A percentile compares a stretch with the other conserved stretches of the same genome.
Conservation (phyloP, 2,329 filamentous ascomycete genomes). For the Akanthomyces dipterigenus region DNA sequence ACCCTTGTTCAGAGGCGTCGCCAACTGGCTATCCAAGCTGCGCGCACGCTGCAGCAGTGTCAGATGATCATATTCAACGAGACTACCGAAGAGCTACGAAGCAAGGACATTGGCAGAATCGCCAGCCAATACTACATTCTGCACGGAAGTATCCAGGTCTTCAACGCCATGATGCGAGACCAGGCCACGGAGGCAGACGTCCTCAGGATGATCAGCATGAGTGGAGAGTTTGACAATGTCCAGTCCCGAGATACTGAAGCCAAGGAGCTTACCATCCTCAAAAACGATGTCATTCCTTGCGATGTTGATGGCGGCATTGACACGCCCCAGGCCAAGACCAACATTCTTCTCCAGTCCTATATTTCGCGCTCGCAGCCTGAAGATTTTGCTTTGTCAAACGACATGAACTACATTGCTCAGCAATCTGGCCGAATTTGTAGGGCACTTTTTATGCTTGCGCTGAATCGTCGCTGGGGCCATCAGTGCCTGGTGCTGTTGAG, state of each 20-base stretch:
- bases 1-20: conserved; percentile 78
- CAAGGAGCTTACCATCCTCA: conserved; percentile 73
- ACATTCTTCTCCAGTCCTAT: conserved; percentile 88
- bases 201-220: conserved; percentile 94
- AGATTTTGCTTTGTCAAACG: conserved; percentile 88
- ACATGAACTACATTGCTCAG: conserved; percentile 90
- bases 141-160: conserved; percentile 89
- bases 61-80: conserved; percentile 99
- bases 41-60: conserved; percentile 77
- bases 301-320: conserved; percentile 68
- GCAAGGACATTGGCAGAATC: conserved; percentile 93
- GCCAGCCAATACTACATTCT: conserved; percentile 96
- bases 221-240: conserved; percentile 95
- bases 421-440: conserved; percentile 92
- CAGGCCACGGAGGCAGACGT: conserved; percentile 85
- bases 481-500: conserved; percentile 88
- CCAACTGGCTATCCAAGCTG: conserved; percentile 82
- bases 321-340: conserved; percentile 82
- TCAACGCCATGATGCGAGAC: conserved; percentile 90
- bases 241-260: conserved; percentile 86
- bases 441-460: conserved; percentile 92
- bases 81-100: conserved; percentile 80
- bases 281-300: conserved; percentile 65
- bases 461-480: conserved; percentile 92
- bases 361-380: conserved; percentile 84